phyloP scores from a whole-genome alignment of 441 rosid species.

The Pelargonium hybrid region DNA sequence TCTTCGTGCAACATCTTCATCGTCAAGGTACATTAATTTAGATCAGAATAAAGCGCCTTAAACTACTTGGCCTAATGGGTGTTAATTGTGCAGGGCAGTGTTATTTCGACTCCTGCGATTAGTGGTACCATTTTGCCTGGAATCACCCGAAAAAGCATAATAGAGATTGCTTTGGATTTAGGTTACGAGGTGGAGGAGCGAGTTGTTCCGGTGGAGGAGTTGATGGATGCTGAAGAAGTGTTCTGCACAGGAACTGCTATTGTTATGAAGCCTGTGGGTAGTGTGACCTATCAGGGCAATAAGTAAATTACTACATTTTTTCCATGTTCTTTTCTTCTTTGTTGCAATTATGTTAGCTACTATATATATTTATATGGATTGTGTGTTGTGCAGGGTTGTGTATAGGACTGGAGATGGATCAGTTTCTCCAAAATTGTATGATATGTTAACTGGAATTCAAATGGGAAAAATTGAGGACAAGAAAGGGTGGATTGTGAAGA shows the following conservation, averaged over 20 bases:
- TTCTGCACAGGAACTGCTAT: slow-evolving; percentile 23
- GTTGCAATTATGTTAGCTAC: no score
- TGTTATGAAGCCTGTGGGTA: slow-evolving; percentile 18
- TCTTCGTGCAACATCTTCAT: slow-evolving; percentile 20
- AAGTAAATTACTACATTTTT: no score
- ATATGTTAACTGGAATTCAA: no score
- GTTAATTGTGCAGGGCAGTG: slow-evolving; percentile 11
- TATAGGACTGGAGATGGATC: no score
- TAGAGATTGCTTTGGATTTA: not conserved
- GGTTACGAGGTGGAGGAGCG: slow-evolving; percentile 17
- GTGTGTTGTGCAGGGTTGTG: no score
- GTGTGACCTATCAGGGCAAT: slow-evolving; percentile 3
- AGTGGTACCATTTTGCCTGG: slow-evolving; percentile 12
- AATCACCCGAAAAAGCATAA: slow-evolving; percentile 18
- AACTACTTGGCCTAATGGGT: no score
- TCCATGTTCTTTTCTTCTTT: no score
- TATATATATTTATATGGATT: no score
- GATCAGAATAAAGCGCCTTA: not conserved
- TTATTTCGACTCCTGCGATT: slow-evolving; percentile 13
- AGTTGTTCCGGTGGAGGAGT: slow-evolving; percentile 8
- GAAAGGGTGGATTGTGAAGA: no score
- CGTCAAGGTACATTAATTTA: slow-evolving; percentile 10
- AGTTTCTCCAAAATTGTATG: no score
- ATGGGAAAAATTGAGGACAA: no score
- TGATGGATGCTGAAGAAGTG: slow-evolving; percentile 19